Conservation (phyloP, 805 yeast genomes). For the Teunomyces aglyptinius region DNA sequence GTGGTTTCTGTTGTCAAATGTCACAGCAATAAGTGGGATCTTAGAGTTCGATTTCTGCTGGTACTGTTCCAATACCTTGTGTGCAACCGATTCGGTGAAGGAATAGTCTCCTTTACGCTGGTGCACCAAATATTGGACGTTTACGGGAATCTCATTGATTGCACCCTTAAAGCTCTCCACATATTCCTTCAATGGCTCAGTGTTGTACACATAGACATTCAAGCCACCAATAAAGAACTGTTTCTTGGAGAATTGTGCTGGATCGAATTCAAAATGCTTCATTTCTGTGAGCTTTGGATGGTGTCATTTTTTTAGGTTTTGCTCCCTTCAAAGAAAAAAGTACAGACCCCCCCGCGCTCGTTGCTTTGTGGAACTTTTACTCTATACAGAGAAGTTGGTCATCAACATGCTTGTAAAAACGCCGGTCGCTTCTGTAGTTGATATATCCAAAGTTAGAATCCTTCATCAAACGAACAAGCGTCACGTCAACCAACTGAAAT, state of each 20-base stretch:
- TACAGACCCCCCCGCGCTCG: neutral
- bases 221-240: slow-evolving; percentile 45
- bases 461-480: neutral
- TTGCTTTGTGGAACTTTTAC: neutral
- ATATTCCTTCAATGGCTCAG: slow-evolving; percentile 26
- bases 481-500: neutral
- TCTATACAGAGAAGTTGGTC: neutral
- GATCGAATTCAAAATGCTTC: slow-evolving; percentile 17
- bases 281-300: slow-evolving; percentile 6
- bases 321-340: neutral
- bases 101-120: slow-evolving; percentile 42
- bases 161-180: slow-evolving; percentile 16
- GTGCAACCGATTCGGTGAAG: slow-evolving; percentile 41
- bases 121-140: slow-evolving; percentile 47
- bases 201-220: slow-evolving; percentile 42
- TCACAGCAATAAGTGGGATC: slow-evolving; percentile 44
- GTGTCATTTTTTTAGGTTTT: neutral
- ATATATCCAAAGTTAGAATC: slow-evolving; percentile 1
- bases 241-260: slow-evolving; percentile 8
- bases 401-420: neutral
- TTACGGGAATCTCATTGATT: slow-evolving; percentile 26
- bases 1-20: slow-evolving; percentile 57
- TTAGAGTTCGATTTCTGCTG: slow-evolving; percentile 12
- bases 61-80: slow-evolving; percentile 29
- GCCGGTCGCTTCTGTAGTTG: slow-evolving; percentile 1